A percentile compares a stretch with the other conserved stretches of the same genome.
These are phyloP conservation scores for Eucalyptus decipiens DNA, from an alignment of 345 rosid genomes.

Conservation along the genomic window DNA sequence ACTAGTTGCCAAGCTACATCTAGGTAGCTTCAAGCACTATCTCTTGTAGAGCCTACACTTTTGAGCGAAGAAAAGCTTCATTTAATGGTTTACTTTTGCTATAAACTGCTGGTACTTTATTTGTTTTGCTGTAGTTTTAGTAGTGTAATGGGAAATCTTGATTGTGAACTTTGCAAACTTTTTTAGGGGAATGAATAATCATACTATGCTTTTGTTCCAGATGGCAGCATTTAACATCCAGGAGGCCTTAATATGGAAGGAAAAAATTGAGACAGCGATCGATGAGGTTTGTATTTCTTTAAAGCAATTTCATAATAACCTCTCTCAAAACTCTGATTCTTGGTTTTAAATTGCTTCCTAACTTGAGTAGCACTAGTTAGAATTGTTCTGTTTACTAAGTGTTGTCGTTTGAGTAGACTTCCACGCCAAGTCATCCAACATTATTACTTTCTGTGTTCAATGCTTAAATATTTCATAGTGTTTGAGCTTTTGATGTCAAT, in stretches of 20 bases:
- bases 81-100: neutral
- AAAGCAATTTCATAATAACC: neutral
- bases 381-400: neutral
- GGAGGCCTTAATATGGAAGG: slow-evolving; percentile 91
- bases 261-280: slow-evolving; percentile 76
- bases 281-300: slow-evolving; percentile 50
- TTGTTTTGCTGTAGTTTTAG: neutral
- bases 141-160: neutral
- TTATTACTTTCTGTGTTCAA: neutral
- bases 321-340: neutral
- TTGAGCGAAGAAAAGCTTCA: neutral
- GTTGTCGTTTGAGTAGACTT: neutral
- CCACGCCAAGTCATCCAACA: neutral
- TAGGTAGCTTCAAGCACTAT: neutral
- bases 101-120: neutral
- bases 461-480: neutral
- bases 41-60: neutral
- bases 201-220: slow-evolving; percentile 13
- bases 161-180: neutral
- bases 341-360: neutral
- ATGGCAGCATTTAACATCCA: slow-evolving; percentile 99
- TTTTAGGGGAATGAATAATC: neutral
- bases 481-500: neutral
- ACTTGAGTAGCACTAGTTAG: neutral
- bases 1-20: neutral